Percentiles rank a stretch among this genome's conserved stretches.
These are phyloP conservation scores for Wickerhamiella slavikovae DNA, from an alignment of 805 yeast genomes.

Conservation along the genomic window DNA sequence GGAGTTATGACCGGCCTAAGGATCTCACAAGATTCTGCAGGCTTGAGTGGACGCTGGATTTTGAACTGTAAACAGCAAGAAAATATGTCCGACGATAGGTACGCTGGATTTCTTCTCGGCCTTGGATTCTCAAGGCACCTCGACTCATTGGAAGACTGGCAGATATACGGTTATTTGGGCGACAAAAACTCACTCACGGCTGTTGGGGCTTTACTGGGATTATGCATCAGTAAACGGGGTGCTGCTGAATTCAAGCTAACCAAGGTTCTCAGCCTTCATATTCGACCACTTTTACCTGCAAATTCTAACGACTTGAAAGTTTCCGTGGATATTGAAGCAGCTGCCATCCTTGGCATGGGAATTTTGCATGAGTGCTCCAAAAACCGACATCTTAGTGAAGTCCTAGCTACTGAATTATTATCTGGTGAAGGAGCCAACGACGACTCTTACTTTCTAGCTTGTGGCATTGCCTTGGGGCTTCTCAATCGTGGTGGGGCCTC, in stretches of 20 bases:
- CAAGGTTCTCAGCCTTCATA: slow-evolving; percentile 81
- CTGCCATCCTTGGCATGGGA: slow-evolving; percentile 83
- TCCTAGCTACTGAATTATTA: slow-evolving; percentile 43
- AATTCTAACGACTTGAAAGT: slow-evolving; percentile 86
- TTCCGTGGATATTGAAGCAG: slow-evolving; percentile 63
- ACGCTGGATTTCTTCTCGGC: slow-evolving; percentile 88
- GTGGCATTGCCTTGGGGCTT: slow-evolving; percentile 75
- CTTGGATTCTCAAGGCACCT: slow-evolving; percentile 83
- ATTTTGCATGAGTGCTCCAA: slow-evolving; percentile 56
- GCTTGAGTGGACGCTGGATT: slow-evolving; percentile 79
- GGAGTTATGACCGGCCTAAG: slow-evolving; percentile 79
- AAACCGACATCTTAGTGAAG: slow-evolving; percentile 72
- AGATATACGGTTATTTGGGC: slow-evolving; percentile 76
- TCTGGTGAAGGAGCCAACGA: slow-evolving; percentile 24
- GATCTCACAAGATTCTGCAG: slow-evolving; percentile 44
- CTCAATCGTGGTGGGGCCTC: slow-evolving; percentile 64
- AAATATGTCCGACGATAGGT: slow-evolving; percentile 34
- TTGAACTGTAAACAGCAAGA: slow-evolving; percentile 20
- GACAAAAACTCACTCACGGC: slow-evolving; percentile 74
- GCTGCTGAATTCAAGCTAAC: slow-evolving; percentile 73
- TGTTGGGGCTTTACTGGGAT: slow-evolving; percentile 72
- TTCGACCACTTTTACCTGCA: slow-evolving; percentile 71
- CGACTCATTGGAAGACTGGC: slow-evolving; percentile 79
- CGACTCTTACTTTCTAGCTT: slow-evolving; percentile 71
- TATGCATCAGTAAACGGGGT: slow-evolving; percentile 75